Percentiles rank a stretch among this genome's conserved stretches.
Evolutionary conservation across 768 basidiomycete genomes (phyloP).

Genomic region (Coprinopsis sp.): DNA sequence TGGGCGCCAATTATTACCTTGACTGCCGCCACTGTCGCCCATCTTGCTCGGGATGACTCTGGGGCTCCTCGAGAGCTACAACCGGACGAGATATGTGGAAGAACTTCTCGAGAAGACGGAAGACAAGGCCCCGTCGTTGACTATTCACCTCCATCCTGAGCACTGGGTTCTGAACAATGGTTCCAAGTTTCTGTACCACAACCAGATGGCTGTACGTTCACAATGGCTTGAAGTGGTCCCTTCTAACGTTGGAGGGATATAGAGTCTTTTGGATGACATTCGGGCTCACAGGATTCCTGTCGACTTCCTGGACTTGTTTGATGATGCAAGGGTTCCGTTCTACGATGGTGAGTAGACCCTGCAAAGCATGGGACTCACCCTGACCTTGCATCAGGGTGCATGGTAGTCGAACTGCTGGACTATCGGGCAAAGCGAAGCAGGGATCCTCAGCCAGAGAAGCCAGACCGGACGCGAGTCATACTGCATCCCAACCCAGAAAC

Average conservation of each 20-base stretch:
- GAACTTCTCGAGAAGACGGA: constrained; percentile 57
- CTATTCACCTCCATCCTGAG: constrained; percentile 72
- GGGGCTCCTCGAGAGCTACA: constrained; percentile 51
- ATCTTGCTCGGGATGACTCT: constrained; percentile 3
- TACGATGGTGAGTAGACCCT: constrained; percentile 62
- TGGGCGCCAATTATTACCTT: neutral
- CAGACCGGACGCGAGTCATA: constrained; percentile 64
- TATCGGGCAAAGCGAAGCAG: constrained; percentile 58
- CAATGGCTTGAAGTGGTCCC: neutral
- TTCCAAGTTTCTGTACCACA: constrained; percentile 77
- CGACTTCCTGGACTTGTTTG: constrained; percentile 80
- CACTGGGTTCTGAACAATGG: constrained; percentile 81
- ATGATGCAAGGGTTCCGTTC: constrained; percentile 67
- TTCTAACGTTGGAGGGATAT: neutral
- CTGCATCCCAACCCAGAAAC: constrained; percentile 77
- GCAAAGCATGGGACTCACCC: neutral
- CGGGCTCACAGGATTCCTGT: constrained; percentile 79
- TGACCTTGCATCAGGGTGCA: constrained; percentile 51
- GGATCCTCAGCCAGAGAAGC: constrained; percentile 54
- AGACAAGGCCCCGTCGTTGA: constrained; percentile 64
- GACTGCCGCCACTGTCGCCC: neutral
- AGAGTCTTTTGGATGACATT: constrained; percentile 83
- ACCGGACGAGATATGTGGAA: constrained; percentile 60
- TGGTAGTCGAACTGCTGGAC: constrained; percentile 81
- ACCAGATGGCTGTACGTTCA: constrained; percentile 57